These are phyloP conservation scores for Eustoma russellianum DNA, from an alignment of 257 asterid species.

Conservation along the genomic window DNA sequence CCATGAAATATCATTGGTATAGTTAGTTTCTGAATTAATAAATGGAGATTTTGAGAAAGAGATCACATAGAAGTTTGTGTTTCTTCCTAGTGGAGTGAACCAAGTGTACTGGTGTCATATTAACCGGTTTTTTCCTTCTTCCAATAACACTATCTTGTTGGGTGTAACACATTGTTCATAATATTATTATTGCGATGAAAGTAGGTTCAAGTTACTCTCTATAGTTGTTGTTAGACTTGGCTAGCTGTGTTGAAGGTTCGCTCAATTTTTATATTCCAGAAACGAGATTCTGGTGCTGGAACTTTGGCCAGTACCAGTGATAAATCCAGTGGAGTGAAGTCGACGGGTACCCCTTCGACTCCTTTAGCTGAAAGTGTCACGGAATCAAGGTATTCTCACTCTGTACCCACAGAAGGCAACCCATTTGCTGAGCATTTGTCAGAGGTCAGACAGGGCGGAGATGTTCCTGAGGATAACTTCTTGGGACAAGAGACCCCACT, in stretches of 20 bases:
- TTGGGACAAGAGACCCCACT: slow-evolving; percentile 54
- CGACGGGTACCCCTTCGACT: slow-evolving; percentile 75
- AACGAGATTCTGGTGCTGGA: slow-evolving; percentile 73
- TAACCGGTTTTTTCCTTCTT: no score
- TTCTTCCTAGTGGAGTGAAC: no score
- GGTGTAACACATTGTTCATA: neutral
- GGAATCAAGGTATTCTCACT: slow-evolving; percentile 63
- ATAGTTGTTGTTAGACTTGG: neutral
- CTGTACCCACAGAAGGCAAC: slow-evolving; percentile 56
- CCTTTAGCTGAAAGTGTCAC: slow-evolving; percentile 64
- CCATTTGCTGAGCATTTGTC: slow-evolving; percentile 49
- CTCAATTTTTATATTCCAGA: slow-evolving; percentile 38
- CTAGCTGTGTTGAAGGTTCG: slow-evolving; percentile 9
- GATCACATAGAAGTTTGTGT: neutral
- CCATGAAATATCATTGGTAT: no score
- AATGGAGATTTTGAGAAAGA: no score
- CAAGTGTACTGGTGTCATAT: no score
- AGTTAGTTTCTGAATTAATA: no score
- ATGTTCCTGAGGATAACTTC: slow-evolving; percentile 51
- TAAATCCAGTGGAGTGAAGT: slow-evolving; percentile 86
- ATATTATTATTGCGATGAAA: neutral
- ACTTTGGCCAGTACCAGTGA: slow-evolving; percentile 82
- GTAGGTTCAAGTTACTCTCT: neutral
- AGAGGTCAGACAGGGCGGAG: slow-evolving; percentile 46
- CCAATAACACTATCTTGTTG: no score